Base-by-base conservation (phyloP, 1,284 basidiomycete genomes). In the Boletus putidus region DNA sequence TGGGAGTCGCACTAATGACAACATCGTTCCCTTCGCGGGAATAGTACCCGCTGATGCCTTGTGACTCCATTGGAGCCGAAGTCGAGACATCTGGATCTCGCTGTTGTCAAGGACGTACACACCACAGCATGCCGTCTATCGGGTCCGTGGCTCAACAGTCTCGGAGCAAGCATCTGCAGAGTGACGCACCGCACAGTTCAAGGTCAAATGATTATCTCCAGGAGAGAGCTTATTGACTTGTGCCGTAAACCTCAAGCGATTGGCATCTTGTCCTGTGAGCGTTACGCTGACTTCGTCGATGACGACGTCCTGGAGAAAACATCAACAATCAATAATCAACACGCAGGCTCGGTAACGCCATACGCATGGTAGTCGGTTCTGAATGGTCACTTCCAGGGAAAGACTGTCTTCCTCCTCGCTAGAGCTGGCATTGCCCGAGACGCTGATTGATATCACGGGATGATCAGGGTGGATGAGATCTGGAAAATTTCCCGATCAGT, bases 331-430 rank as follows among this genome's bases (percentile, higher is more conserved):
- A 66, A 60, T 49, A 45, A 54, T 50, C 50, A 50, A 61, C 37
- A 47, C 36, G 42, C 56, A 55, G 11, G 44, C 21, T 51, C 20
- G 15, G 48, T 35, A 44, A 58, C 35, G 46, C 49, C 60, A 70
- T 73, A 93, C 92, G 65, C 89, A 91, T 53, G 91, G 89, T 25
- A 95, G 70, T 47, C 75, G 73, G 68, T 92, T 94, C 40, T 74
- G 72, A 33, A 93, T 73, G 3, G 75, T 75, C 9, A 86, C 79
- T 58, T 82, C 76, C 18, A 94, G 67, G 50, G 78, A 79, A 40
- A 82, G 82, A 2, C 88, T 88, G 69, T 94, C 92, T 61, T 84
- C 78, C 6, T 77, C 77, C 12, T 79, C 79, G 7, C 83, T 80
- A 36, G 82, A 70, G 40, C 71, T 74, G 1, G 85, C 86, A 51